Conservation (phyloP, 2,329 filamentous ascomycete genomes). For the Claviceps digitariae region DNA sequence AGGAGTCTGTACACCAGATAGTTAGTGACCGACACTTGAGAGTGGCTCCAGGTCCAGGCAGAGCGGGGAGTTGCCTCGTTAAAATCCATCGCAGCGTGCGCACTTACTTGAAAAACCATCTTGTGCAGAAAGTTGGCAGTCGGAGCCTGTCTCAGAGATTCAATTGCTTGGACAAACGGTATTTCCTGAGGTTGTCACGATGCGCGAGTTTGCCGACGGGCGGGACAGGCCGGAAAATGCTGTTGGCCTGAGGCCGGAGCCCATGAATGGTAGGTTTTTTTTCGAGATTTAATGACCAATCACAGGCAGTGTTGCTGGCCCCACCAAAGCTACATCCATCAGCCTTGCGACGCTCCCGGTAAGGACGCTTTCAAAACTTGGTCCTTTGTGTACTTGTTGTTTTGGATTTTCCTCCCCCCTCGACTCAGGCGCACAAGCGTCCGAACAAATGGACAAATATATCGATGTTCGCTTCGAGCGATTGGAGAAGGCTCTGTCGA, state of each 20-base stretch:
- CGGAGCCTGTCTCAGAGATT: constrained; percentile 17
- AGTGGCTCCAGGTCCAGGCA: neutral
- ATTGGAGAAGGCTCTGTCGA: constrained; percentile 52
- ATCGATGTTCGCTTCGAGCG: constrained; percentile 52
- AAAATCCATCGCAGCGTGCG: neutral
- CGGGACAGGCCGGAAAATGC: constrained; percentile 19
- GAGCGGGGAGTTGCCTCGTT: neutral
- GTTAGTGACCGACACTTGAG: constrained; percentile 16
- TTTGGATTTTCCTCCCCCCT: neutral
- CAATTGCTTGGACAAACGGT: constrained; percentile 22
- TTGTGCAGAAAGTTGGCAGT: constrained; percentile 19
- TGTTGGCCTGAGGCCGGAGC: constrained; percentile 18
- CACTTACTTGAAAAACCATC: constrained; percentile 28
- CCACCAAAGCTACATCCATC: constrained; percentile 9
- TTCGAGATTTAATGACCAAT: constrained; percentile 6
- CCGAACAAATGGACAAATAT: constrained; percentile 42
- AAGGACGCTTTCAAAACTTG: neutral
- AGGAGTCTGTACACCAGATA: constrained; percentile 26
- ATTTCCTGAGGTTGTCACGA: constrained; percentile 6
- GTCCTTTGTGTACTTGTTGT: neutral
- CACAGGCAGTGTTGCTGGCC: constrained; percentile 4
- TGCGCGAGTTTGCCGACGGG: constrained; percentile 20
- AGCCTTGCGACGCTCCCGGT: neutral
- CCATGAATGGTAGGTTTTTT: too few species aligned
- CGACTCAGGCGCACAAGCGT: neutral